Conservation (phyloP, 805 yeast genomes). For the Schwanniomyces occidentalis region DNA sequence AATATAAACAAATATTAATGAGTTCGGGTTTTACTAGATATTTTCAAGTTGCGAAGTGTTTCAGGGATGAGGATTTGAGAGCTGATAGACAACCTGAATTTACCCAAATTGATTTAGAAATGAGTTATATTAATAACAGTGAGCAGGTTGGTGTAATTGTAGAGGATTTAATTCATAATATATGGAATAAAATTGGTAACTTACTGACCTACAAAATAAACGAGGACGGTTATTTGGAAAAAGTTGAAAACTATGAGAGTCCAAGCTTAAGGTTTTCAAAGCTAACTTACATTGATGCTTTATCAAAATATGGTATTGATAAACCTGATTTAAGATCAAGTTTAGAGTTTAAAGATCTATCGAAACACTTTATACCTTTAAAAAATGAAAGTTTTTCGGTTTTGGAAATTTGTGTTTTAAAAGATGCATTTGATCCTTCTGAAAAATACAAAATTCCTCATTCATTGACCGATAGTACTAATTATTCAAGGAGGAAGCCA, state of each 20-base stretch:
- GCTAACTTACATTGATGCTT: conserved; percentile 66
- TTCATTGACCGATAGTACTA: conserved; percentile 36
- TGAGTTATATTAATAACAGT: conserved; percentile 72
- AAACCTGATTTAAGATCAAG: conserved; percentile 86
- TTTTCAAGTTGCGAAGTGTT: conserved; percentile 91
- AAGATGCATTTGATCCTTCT: conserved; percentile 40
- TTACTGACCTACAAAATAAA: conserved; percentile 40
- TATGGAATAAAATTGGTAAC: conserved; percentile 55
- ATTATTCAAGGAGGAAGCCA: conserved; percentile 62
- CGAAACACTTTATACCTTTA: conserved; percentile 34
- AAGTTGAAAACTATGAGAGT: conserved; percentile 12
- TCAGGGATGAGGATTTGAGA: conserved; percentile 93
- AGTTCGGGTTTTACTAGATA: conserved; percentile 88
- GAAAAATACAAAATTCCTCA: conserved; percentile 34
- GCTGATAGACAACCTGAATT: conserved; percentile 97
- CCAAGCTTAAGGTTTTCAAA: conserved; percentile 26
- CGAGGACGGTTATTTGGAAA: conserved; percentile 29
- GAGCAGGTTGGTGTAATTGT: conserved; percentile 68
- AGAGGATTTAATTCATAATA: conserved; percentile 51
- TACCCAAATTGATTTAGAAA: conserved; percentile 94
- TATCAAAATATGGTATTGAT: conserved; percentile 81
- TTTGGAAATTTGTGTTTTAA: conserved; percentile 71
- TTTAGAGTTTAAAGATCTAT: conserved; percentile 51
- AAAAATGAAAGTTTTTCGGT: conserved; percentile 54
- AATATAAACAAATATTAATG: conserved; percentile 91